Conservation (phyloP, 2,329 filamentous ascomycete genomes). For the Neoscytalidium dimidiatum region DNA sequence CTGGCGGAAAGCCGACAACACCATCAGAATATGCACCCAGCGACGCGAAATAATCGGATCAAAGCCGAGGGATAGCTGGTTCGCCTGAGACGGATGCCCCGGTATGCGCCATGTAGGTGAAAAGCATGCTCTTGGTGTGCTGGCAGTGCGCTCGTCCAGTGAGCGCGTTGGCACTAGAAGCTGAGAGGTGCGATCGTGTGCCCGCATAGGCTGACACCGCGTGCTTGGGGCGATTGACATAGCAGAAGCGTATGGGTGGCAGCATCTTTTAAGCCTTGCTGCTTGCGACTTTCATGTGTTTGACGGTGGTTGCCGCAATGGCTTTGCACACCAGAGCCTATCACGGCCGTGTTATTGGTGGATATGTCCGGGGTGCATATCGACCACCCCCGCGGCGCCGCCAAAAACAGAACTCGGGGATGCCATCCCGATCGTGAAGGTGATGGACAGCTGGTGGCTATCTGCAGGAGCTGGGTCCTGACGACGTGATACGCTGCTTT, state of each 20-base stretch:
- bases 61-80: no score
- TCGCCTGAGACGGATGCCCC: background rate
- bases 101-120: background rate
- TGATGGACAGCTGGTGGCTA: background rate
- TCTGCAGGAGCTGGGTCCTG: background rate
- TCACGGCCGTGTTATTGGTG: background rate
- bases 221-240: background rate
- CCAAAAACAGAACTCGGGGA: constrained; percentile 1
- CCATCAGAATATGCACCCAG: no score
- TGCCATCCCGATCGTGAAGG: background rate
- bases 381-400: background rate
- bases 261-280: background rate
- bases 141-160: constrained; percentile 1
- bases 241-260: background rate
- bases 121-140: background rate
- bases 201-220: background rate
- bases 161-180: background rate
- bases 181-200: background rate
- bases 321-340: background rate
- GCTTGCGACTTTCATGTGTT: background rate
- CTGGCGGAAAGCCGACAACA: no score
- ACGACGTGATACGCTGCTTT: background rate
- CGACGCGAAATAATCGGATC: no score
- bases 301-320: background rate
- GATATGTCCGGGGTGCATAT: constrained; percentile 9